Evolutionary conservation across 129 eudicot genomes (phyloP).

Genomic region (Flaveria brownii): DNA sequence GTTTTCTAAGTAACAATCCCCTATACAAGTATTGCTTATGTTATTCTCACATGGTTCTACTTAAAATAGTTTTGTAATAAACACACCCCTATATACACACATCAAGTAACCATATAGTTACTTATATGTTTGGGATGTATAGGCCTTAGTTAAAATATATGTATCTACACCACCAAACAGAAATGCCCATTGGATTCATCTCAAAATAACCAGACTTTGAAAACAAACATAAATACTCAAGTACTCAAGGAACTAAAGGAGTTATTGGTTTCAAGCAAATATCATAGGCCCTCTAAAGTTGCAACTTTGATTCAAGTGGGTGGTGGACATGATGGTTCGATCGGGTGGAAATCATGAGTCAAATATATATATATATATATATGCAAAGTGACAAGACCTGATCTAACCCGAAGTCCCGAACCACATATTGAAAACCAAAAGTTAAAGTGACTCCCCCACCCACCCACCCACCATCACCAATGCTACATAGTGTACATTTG

Average conservation of each 20-base stretch:
- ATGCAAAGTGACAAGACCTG: slow-evolving; percentile 19
- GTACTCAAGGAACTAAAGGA: not conserved
- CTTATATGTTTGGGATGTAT: no score
- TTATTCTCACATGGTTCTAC: no score
- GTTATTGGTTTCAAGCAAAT: not conserved
- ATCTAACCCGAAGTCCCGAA: slow-evolving; percentile 38
- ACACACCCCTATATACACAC: no score
- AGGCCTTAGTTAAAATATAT: no score
- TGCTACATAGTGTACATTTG: slow-evolving; percentile 10
- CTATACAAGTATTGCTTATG: no score
- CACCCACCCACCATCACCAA: slow-evolving; percentile 25
- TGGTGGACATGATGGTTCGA: slow-evolving; percentile 19
- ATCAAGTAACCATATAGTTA: no score
- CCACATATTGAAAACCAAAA: slow-evolving; percentile 35
- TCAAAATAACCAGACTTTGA: not conserved
- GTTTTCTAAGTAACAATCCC: no score
- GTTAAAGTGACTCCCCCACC: slow-evolving; percentile 23
- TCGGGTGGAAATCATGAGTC: slow-evolving; percentile 19
- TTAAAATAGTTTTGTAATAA: no score
- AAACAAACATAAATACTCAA: not conserved
- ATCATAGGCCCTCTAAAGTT: not conserved
- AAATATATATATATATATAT: slow-evolving; percentile 9
- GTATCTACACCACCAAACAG: not conserved
- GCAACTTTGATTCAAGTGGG: slow-evolving; percentile 10
- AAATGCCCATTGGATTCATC: not conserved